Evolutionary conservation across 2,329 filamentous ascomycete genomes (phyloP), one percentile per base, ranked within the genome.

Genomic region (Colletotrichum brevisporum): DNA sequence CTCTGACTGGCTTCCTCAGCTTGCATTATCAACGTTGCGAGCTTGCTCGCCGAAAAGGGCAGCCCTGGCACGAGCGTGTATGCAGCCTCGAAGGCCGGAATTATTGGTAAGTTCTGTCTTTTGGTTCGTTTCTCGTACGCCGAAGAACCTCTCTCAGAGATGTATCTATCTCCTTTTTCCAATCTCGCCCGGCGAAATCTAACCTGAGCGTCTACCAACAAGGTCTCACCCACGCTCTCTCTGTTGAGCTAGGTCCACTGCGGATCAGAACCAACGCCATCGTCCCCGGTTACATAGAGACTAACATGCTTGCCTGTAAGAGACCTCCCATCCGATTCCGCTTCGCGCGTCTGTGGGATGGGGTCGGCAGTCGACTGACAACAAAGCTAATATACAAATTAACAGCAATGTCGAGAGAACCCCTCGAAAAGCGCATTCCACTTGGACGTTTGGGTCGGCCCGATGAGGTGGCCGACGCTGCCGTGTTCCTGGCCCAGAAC

Each of bases 1-100:
- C 63, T 51, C 67, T 69, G 51, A 69, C 55, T 66, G 43, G 15
- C 50, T 51, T 15, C 53, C 51, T n/a, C 5, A 53, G 88, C 85
- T 8, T 93, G 89, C 75, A 94, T 97, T 70, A 90, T 97, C 78
- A 97, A 97, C 76, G 83, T 97, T 24, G 90, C 92, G 1, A 95
- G 92, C 55, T 82, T 97, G 36, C 86, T 97, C 53, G 94, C 90
- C 0, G 76, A 86, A 1, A 90, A 91, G 67, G 91, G 90, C 0
- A 92, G 91, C 1, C 83, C 83, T 2, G 94, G 94, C 6, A 90
- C 91, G 13, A 88, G 91, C 5, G 88, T 90, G 0, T 96, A 96
- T 77, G 90, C 92, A 6, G 92, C 93, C 8, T 91, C 91, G 51
- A 97, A 97, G 78, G 93, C 94, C 5, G 94, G 93, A 2, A 81